phyloP scores from a whole-genome alignment of 1,284 basidiomycete species.

The Waitea zeae region DNA sequence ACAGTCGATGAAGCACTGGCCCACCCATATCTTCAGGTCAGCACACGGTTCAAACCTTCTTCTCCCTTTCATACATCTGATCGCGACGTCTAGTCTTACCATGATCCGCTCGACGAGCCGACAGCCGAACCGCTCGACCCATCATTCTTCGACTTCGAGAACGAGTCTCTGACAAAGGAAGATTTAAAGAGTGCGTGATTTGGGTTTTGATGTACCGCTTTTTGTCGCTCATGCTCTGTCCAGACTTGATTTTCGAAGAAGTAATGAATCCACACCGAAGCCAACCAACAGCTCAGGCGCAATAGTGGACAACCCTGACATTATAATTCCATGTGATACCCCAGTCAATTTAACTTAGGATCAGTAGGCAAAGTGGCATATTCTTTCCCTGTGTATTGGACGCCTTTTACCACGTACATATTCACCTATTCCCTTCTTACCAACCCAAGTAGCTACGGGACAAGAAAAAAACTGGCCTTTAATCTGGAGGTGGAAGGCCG shows the following conservation, averaged over 20 bases:
- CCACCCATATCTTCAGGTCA: constrained; percentile 90
- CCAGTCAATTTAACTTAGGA: no score
- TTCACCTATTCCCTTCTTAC: no score
- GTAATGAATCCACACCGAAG: constrained; percentile 16
- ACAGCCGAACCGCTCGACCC: constrained; percentile 66
- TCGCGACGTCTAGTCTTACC: constrained; percentile 35
- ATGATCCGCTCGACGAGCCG: constrained; percentile 82
- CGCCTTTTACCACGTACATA: no score
- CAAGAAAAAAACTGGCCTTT: no score
- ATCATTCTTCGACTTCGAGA: constrained; percentile 84
- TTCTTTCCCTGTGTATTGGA: no score
- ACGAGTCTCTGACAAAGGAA: constrained; percentile 48
- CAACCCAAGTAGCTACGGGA: no score
- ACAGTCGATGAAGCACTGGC: constrained; percentile 79
- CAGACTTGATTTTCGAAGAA: constrained; percentile 44
- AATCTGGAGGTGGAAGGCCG: no score
- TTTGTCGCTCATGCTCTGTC: constrained; percentile 4
- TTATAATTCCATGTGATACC: no score
- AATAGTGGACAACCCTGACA: no score
- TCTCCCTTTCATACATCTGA: background rate
- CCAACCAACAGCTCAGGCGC: background rate
- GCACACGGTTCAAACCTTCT: constrained; percentile 29
- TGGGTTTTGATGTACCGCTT: background rate
- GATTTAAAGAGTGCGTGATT: constrained; percentile 42
- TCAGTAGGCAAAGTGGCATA: no score